Percentiles rank a stretch among this genome's conserved stretches.
Evolutionary conservation across 2,329 filamentous ascomycete genomes (phyloP).

Genomic region (Domatiomyces globalis): DNA sequence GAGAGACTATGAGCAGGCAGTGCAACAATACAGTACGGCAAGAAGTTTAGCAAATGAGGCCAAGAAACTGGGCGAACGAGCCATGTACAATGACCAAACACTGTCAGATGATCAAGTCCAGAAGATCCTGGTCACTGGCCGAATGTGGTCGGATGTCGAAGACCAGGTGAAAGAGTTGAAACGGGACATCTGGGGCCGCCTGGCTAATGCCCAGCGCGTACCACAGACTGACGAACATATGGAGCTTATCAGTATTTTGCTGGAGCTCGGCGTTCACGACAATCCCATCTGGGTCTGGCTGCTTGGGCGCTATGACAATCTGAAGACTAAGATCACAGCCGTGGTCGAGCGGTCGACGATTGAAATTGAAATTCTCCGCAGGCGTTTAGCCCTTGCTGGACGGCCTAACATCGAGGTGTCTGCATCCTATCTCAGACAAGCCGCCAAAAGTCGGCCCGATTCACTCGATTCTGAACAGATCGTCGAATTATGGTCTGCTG

Average conservation of each 20-base stretch:
- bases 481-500: constrained; percentile 85
- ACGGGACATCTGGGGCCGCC: constrained; percentile 69
- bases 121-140: constrained; percentile 70
- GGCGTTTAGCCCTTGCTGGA: constrained; percentile 60
- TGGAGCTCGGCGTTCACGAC: constrained; percentile 90
- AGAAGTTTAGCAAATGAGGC: constrained; percentile 68
- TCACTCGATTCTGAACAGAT: constrained; percentile 67
- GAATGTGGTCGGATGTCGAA: constrained; percentile 92
- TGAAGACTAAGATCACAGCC: constrained; percentile 70
- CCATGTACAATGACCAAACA: constrained; percentile 35
- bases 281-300: constrained; percentile 97
- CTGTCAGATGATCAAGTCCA: constrained; percentile 70
- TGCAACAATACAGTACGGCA: constrained; percentile 78
- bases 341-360: constrained; percentile 76
- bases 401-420: constrained; percentile 55
- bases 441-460: constrained; percentile 52
- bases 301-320: constrained; percentile 70
- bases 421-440: constrained; percentile 60
- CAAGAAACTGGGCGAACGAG: constrained; percentile 49
- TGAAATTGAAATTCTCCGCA: constrained; percentile 80
- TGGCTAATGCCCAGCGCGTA: constrained; percentile 53
- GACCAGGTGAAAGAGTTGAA: constrained; percentile 79
- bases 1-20: constrained; percentile 74
- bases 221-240: constrained; percentile 66
- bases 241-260: constrained; percentile 71